Percentiles rank a stretch among this genome's conserved stretches.
phyloP scores from a whole-genome alignment of 2,329 filamentous ascomycete species.

The Apiospora arundinis region DNA sequence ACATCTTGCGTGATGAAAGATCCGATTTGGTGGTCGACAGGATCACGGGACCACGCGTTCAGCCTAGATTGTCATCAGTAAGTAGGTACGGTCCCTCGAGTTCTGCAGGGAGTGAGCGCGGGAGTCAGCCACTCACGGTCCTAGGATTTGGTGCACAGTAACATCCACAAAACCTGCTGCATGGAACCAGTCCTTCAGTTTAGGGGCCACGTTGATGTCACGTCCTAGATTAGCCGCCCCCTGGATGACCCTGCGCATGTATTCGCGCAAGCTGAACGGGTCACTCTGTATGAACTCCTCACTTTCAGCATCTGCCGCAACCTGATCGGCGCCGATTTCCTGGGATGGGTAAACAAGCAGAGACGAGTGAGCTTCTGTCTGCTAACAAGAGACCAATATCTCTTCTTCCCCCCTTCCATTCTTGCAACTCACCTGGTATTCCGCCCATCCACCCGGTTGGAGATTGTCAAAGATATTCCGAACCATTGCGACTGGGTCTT shows the following conservation, averaged over 20 bases:
- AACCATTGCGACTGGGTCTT: slow-evolving; percentile 20
- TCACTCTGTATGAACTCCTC: not conserved
- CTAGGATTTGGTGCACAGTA: not conserved
- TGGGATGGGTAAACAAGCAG: not conserved
- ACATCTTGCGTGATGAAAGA: not conserved
- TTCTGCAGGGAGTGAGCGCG: no score
- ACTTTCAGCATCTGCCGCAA: not conserved
- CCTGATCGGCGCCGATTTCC: not conserved
- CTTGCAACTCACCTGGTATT: slow-evolving; percentile 19
- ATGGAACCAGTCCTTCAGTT: slow-evolving; percentile 21
- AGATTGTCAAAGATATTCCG: slow-evolving; percentile 23
- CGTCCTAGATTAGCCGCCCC: slow-evolving; percentile 22
- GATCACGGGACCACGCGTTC: not conserved
- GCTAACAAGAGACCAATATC: slow-evolving; percentile 21
- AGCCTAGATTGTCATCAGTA: not conserved
- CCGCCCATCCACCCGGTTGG: slow-evolving; percentile 24
- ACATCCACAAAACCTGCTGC: slow-evolving; percentile 20
- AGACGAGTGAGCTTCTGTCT: not conserved
- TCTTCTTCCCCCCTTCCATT: not conserved
- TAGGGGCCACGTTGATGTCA: slow-evolving; percentile 16
- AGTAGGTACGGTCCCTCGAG: no score
- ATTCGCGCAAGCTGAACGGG: slow-evolving; percentile 18
- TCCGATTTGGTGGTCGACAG: not conserved
- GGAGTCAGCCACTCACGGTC: not conserved
- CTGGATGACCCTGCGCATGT: not conserved